These are phyloP conservation scores for Verruconis gallopava DNA, from an alignment of 2,329 filamentous ascomycete species.

Conservation along the genomic window DNA sequence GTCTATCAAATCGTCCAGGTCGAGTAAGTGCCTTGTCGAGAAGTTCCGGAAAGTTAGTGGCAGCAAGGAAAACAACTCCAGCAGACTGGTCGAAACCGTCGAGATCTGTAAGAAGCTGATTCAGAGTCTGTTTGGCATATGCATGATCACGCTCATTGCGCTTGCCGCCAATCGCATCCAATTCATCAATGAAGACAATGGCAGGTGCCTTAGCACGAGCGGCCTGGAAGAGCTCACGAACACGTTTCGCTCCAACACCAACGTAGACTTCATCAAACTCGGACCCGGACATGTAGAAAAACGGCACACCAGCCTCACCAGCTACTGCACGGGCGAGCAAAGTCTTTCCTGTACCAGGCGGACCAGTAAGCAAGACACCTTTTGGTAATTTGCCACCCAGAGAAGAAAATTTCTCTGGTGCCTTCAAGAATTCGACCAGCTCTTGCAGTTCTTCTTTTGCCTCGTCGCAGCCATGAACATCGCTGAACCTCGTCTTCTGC, in stretches of 20 bases:
- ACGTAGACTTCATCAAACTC: constrained; percentile 99
- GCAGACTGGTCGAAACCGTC: constrained; percentile 94
- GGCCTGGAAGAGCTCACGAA: constrained; percentile 78
- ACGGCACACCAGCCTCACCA: constrained; percentile 91
- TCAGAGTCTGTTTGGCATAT: constrained; percentile 94
- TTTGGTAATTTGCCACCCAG: constrained; percentile 95
- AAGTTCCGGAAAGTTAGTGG: constrained; percentile 89
- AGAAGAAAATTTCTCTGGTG: constrained; percentile 83
- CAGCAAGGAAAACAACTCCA: constrained; percentile 88
- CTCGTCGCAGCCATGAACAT: constrained; percentile 95
- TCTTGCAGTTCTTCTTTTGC: constrained; percentile 97
- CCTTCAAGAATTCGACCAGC: constrained; percentile 88
- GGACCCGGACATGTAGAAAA: constrained; percentile 99
- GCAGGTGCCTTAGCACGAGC: constrained; percentile 77
- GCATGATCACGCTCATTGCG: constrained; percentile 85
- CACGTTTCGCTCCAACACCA: constrained; percentile 89
- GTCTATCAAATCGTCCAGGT: constrained; percentile 89
- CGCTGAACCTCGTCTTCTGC: constrained; percentile 79
- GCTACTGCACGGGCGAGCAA: constrained; percentile 89
- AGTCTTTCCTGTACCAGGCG: constrained; percentile 95
- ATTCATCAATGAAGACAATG: constrained; percentile 91
- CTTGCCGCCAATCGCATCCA: constrained; percentile 89
- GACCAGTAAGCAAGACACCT: constrained; percentile 86
- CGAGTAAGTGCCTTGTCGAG: constrained; percentile 91
- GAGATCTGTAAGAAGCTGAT: constrained; percentile 90